Base-by-base conservation (phyloP, 371 early-diverging fungal genomes). In the Coemansia sp. region DNA sequence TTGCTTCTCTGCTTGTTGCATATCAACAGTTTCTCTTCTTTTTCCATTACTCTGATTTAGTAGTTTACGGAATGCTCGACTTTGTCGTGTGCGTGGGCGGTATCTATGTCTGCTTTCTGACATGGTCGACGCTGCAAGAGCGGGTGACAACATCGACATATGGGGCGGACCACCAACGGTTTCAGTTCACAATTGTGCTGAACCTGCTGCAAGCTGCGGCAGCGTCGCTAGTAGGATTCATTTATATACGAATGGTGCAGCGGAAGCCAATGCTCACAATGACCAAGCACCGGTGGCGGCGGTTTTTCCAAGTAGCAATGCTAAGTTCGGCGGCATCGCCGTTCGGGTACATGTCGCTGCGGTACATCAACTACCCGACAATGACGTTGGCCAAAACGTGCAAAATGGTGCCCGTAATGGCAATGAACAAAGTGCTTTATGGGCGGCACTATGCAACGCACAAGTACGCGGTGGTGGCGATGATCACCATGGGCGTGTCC, bases 291-390 rank as follows among this genome's bases (percentile, higher is more conserved):
- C 67, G 76, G 63, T 76, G 76, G 76, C 61, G 56, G 59, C 65
- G 74, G 4, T 94, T 92, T 67, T 73, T 85, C 24, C 91, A 90
- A 68, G 90, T 94, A 11, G 88, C 95, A 23, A 61, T 95, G 17
- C 73, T 91, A 58, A 85, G 83, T 63, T 90, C 89, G 11, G 79
- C 87, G 9, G 95, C 94, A 1, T 91, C 95, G 4, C 96, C 93
- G 3, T 96, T 99, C 76, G 96, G 97, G 11, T 96, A 95, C 80
- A 92, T 90, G 15, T 86, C 96, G 9, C 83, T 98, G 40, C 90
- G 90, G 57, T 94, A 95, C 74, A 92, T 99, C 69, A 94, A 96
- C 81, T 99, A 97, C 82, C 98, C 97, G 19, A 98, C 98, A 17
- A 85, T 98, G 87, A 93, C 95, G 49, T 83, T 99, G 39, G 96